phyloP scores from a whole-genome alignment of 306 rosid genomes.

The Pyrus communis region DNA sequence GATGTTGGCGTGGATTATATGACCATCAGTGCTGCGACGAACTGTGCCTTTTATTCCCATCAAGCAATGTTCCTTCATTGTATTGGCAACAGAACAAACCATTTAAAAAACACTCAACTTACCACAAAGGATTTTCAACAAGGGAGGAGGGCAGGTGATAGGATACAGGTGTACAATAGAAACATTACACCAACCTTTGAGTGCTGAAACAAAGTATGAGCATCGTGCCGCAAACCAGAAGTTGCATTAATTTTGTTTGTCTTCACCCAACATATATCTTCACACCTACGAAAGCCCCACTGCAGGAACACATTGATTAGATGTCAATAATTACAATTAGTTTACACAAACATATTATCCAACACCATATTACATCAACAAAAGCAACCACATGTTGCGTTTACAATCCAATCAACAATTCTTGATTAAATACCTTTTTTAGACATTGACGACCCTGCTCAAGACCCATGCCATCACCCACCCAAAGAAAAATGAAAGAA shows the following conservation, averaged over 20 bases:
- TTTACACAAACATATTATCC: conserved; percentile 6
- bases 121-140: background rate
- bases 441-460: conserved; percentile 99
- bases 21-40: conserved; percentile 99
- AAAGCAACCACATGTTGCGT: background rate
- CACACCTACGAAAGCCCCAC: conserved; percentile 99
- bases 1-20: conserved; percentile 97
- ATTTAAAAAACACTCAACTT: background rate
- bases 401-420: background rate
- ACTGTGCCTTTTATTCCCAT: conserved; percentile 99
- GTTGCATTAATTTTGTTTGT: conserved; percentile 89
- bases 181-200: conserved; percentile 61
- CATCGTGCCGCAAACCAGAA: conserved; percentile 85
- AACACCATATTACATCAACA: conserved; percentile 9
- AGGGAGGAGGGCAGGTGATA: background rate
- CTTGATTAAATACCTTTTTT: conserved; percentile 60
- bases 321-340: background rate
- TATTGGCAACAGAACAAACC: conserved; percentile 8
- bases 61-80: conserved; percentile 89
- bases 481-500: conserved; percentile 98
- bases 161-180: conserved; percentile 5
- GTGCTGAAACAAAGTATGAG: conserved; percentile 97
- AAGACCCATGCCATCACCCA: conserved; percentile 96
- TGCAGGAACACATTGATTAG: conserved; percentile 30
- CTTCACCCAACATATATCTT: conserved; percentile 99